A percentile compares a stretch with the other conserved stretches of the same genome.
phyloP scores from a whole-genome alignment of 2,329 filamentous ascomycete species.

The Paecilomyces dactylethromorphus region DNA sequence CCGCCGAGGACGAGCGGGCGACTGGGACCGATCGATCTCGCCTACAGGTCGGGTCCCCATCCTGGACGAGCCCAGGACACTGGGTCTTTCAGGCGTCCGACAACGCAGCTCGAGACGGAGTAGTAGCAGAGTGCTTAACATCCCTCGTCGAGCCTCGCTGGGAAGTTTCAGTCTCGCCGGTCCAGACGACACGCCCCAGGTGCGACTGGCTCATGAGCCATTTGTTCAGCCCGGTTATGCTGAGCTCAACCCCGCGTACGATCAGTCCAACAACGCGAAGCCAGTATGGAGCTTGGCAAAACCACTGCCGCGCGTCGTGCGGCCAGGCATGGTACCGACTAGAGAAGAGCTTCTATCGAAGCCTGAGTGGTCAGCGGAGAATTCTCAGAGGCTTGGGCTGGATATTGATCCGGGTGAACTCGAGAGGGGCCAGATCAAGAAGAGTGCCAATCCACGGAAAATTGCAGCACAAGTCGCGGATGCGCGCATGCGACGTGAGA shows the following conservation, averaged over 20 bases:
- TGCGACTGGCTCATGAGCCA: constrained; percentile 31
- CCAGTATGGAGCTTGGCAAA: constrained; percentile 51
- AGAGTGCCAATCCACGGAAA: constrained; percentile 30
- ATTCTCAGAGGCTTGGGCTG: constrained; percentile 26
- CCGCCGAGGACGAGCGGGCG: too few relatives aligned
- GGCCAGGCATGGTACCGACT: constrained; percentile 48
- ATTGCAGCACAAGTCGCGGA: constrained; percentile 42
- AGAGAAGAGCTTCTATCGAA: constrained; percentile 29
- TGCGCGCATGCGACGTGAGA: constrained; percentile 32
- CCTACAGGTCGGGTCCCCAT: not conserved
- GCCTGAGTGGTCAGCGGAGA: constrained; percentile 21
- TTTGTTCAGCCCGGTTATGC: constrained; percentile 49
- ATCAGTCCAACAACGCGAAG: constrained; percentile 42
- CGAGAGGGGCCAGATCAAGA: constrained; percentile 36
- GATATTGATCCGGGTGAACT: constrained; percentile 37
- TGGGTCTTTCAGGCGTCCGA: not conserved
- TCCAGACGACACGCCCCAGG: constrained; percentile 23
- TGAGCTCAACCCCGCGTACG: constrained; percentile 49
- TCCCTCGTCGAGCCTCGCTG: not conserved
- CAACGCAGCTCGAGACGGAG: not conserved
- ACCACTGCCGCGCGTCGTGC: constrained; percentile 48
- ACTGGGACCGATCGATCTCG: not conserved
- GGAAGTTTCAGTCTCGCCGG: constrained; percentile 26
- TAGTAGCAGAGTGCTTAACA: not conserved
- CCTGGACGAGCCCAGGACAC: not conserved